Conservation (phyloP, 768 basidiomycete species). For the Lepiota brunneoincarnata region DNA sequence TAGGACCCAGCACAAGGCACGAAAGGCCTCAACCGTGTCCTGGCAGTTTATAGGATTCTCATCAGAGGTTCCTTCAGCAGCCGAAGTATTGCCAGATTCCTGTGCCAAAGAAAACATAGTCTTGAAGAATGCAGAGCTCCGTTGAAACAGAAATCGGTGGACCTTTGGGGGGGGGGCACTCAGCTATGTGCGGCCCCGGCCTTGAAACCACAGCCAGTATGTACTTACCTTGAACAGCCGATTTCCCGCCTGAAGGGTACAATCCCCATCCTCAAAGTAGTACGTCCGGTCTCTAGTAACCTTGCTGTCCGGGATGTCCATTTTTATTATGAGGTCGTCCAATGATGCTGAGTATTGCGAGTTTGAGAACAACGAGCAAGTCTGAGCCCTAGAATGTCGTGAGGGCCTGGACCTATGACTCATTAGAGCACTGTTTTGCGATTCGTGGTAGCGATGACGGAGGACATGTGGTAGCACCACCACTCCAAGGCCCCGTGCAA, state of each 20-base stretch:
- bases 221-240: neutral
- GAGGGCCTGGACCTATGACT: too few relatives aligned
- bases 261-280: constrained; percentile 5
- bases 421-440: too few relatives aligned
- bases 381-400: too few relatives aligned
- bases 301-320: too few relatives aligned
- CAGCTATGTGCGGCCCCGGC: too few relatives aligned
- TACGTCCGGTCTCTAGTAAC: neutral
- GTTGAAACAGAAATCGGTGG: neutral
- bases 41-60: neutral
- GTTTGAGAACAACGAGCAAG: too few relatives aligned
- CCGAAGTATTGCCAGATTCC: too few relatives aligned
- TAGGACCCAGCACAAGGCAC: neutral
- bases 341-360: too few relatives aligned
- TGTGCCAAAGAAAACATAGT: neutral
- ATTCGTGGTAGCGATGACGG: too few relatives aligned
- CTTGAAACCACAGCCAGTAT: neutral
- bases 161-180: neutral
- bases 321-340: too few relatives aligned
- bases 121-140: neutral
- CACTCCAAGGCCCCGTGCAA: too few relatives aligned
- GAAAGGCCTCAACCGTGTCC: constrained; percentile 1
- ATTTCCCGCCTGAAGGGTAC: neutral
- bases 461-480: too few relatives aligned
- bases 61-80: neutral